Percentiles rank a stretch among this genome's conserved stretches.
phyloP scores from a whole-genome alignment of 192 early-diverging fungal species.

The Spizellomyces sp. region DNA sequence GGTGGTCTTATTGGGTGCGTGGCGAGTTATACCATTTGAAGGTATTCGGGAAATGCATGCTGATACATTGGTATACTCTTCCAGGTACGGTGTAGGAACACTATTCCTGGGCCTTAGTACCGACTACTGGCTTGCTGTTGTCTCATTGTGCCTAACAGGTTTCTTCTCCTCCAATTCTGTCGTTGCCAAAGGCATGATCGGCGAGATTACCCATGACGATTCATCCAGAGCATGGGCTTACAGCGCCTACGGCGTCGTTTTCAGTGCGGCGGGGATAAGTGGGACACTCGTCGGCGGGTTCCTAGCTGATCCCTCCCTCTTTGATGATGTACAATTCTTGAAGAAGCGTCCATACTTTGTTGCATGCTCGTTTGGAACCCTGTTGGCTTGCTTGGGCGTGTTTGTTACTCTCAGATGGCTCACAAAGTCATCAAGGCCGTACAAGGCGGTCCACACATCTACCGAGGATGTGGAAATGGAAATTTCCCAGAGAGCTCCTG shows the following conservation, averaged over 20 bases:
- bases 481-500: neutral
- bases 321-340: conserved; percentile 22
- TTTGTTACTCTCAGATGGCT: neutral
- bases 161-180: conserved; percentile 41
- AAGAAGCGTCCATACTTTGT: conserved; percentile 38
- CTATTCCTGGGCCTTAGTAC: conserved; percentile 41
- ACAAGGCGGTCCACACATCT: neutral
- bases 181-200: conserved; percentile 52
- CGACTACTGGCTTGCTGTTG: conserved; percentile 21
- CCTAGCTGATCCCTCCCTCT: conserved; percentile 37
- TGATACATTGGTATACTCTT: neutral
- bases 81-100: conserved; percentile 37
- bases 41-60: neutral
- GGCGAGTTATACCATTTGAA: neutral
- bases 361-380: conserved; percentile 33
- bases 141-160: conserved; percentile 37
- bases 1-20: conserved; percentile 29
- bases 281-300: conserved; percentile 43
- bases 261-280: conserved; percentile 34
- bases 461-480: neutral
- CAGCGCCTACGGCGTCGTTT: conserved; percentile 45
- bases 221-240: conserved; percentile 36
- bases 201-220: conserved; percentile 41
- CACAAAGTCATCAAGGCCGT: neutral
- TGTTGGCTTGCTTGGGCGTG: conserved; percentile 28